Evolutionary conservation across 2,329 filamentous ascomycete genomes (phyloP).

Genomic region (Catunica adiposa): DNA sequence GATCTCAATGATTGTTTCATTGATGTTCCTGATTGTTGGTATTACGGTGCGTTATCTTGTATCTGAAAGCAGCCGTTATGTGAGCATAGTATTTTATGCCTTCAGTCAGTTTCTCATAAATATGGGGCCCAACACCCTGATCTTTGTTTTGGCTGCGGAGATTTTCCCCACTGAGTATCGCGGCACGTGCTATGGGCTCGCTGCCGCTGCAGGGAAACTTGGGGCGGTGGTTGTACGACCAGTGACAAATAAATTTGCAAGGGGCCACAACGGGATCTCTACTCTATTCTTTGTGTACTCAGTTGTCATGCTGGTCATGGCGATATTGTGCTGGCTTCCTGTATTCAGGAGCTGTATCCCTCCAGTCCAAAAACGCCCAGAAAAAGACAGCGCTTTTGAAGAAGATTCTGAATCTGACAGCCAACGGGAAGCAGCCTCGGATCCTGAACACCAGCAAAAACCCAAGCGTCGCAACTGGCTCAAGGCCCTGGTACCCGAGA

Average conservation of each 20-base stretch:
- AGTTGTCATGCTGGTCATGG: constrained; percentile 7
- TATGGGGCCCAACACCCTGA: constrained; percentile 20
- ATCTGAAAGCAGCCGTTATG: constrained; percentile 5
- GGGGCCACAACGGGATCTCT: constrained; percentile 7
- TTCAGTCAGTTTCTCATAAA: constrained; percentile 19
- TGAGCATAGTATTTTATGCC: constrained; percentile 15
- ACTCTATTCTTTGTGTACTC: constrained; percentile 11
- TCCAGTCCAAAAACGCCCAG: not conserved
- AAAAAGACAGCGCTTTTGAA: not conserved
- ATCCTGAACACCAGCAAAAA: not conserved
- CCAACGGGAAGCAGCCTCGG: not conserved
- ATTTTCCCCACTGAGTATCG: constrained; percentile 20
- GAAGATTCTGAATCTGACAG: not conserved
- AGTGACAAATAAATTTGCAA: constrained; percentile 10
- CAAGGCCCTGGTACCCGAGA: not conserved
- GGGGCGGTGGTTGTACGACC: constrained; percentile 19
- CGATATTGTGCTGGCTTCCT: constrained; percentile 6
- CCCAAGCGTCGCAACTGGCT: not conserved
- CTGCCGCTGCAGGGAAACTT: constrained; percentile 20
- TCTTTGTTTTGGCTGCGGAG: constrained; percentile 21
- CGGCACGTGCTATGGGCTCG: constrained; percentile 20
- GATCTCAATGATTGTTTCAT: constrained; percentile 14
- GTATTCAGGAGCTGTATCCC: constrained; percentile 2
- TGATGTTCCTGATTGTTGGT: constrained; percentile 16
- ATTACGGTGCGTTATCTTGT: constrained; percentile 12